phyloP scores from a whole-genome alignment of 306 rosid species.

The Coriaria nepalensis region DNA sequence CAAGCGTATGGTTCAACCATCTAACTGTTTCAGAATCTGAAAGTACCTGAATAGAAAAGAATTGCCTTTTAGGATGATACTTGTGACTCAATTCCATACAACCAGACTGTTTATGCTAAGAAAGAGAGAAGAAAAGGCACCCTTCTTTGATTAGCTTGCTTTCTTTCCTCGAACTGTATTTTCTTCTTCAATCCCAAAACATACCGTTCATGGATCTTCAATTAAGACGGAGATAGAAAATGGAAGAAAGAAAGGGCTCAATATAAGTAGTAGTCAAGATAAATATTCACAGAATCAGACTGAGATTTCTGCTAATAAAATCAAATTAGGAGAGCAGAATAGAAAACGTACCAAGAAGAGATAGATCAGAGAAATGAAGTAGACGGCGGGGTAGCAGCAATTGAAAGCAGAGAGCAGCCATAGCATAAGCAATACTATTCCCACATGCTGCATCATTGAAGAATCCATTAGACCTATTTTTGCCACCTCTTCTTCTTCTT shows the following conservation, averaged over 20 bases:
- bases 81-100: no score
- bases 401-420: constrained; percentile 57
- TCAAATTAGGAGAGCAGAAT: not conserved
- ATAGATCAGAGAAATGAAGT: constrained; percentile 56
- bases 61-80: not conserved
- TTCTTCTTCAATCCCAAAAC: constrained; percentile 51
- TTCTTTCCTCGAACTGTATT: constrained; percentile 71
- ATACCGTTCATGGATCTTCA: constrained; percentile 85
- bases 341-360: constrained; percentile 46
- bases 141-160: constrained; percentile 87
- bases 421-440: constrained; percentile 38
- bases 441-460: constrained; percentile 69
- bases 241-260: no score
- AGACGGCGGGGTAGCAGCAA: constrained; percentile 43
- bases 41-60: constrained; percentile 49
- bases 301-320: not conserved
- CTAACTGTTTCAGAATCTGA: constrained; percentile 89
- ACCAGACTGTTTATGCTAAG: no score
- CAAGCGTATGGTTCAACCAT: constrained; percentile 94
- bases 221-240: constrained; percentile 4
- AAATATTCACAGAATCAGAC: no score
- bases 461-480: constrained; percentile 29
- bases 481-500: no score
- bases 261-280: no score
- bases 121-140: constrained; percentile 25